Percentiles rank a stretch among this genome's conserved stretches.
Evolutionary conservation across 1,284 basidiomycete species (phyloP).

Genomic region (Phlebopus sp.): DNA sequence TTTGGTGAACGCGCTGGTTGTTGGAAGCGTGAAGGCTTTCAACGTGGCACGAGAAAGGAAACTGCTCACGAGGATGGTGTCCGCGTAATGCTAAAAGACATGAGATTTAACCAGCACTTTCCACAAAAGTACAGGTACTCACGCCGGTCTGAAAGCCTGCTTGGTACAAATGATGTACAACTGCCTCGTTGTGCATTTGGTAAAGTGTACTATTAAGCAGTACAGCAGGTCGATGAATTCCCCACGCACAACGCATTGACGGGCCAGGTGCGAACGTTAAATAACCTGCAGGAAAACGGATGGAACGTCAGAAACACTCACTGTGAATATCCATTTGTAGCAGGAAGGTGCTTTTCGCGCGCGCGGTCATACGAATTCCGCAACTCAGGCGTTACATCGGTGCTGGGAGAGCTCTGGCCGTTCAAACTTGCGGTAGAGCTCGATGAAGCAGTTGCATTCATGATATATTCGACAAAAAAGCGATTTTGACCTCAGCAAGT

Average conservation of each 20-base stretch:
- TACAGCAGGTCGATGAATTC: constrained; percentile 3
- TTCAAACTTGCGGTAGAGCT: constrained; percentile 22
- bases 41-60: constrained; percentile 11
- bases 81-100: constrained; percentile 66
- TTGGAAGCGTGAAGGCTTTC: constrained; percentile 16
- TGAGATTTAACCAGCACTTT: constrained; percentile 10
- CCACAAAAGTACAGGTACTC: constrained; percentile 33
- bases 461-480: constrained; percentile 11
- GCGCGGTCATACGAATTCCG: constrained; percentile 16
- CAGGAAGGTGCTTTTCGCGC: constrained; percentile 19
- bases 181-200: constrained; percentile 64
- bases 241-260: constrained; percentile 13
- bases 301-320: constrained; percentile 31
- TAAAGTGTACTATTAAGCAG: constrained; percentile 40
- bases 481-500: constrained; percentile 1
- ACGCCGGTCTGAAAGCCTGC: constrained; percentile 78
- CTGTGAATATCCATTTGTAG: constrained; percentile 41
- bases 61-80: constrained; percentile 66
- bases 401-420: constrained; percentile 20
- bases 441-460: constrained; percentile 21
- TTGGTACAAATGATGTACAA: constrained; percentile 73
- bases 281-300: constrained; percentile 4
- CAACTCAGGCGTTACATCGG: constrained; percentile 19
- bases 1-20: constrained; percentile 69
- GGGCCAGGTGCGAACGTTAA: not conserved